Evolutionary conservation across 495 filamentous ascomycete species (phyloP), one percentile per base, ranked within the genome.

Genomic region (Podospora pseudopauciseta): DNA sequence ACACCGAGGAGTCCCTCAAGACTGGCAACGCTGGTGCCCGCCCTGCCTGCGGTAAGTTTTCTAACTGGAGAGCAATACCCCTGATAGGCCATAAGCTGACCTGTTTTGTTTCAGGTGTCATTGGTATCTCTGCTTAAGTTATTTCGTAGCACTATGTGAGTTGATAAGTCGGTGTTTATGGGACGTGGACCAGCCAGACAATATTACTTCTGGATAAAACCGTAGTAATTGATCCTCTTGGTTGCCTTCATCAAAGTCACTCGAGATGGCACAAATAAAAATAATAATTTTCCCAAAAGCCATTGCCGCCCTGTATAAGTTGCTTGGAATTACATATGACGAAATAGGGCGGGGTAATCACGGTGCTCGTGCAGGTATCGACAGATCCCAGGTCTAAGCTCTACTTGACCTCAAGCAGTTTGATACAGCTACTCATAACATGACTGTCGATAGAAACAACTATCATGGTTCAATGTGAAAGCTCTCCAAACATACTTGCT

Each of bases 1-100:
- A 84, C 63, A 87, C 91, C 81, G 89, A 92, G 83, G 92, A 97
- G 86, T 96, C 92, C 75, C 92, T 95, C 84, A 97, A 93, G 87
- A 99, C 96, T 62, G 96, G 95, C 70, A 98, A 97, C 79, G 96
- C 94, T 78, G 95, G 95, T 71, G 74, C 80, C 66, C 91, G 95
- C 73, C 95, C 94, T 72, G 96, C 95, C 76, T 99, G 95, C 81
- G 95, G 94, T 76, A 73, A 64, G 74, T 19, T 88, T 87, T 79
- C 86, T 63, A 32, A 58, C 34, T 28, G 44, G 20, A 4, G 20
- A 13, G 16, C 27, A n/a, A 5, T 13, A 61, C 49, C 30, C 64
- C 67, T 65, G 15, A 63, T 20, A 70, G 27, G 20, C 16, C 56
- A 54, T 4, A 4, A 16, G 63, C 76, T 67, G 76, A 56, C 7